Conservation (phyloP, 1,284 basidiomycete species). For the Leccinum pachyderme region DNA sequence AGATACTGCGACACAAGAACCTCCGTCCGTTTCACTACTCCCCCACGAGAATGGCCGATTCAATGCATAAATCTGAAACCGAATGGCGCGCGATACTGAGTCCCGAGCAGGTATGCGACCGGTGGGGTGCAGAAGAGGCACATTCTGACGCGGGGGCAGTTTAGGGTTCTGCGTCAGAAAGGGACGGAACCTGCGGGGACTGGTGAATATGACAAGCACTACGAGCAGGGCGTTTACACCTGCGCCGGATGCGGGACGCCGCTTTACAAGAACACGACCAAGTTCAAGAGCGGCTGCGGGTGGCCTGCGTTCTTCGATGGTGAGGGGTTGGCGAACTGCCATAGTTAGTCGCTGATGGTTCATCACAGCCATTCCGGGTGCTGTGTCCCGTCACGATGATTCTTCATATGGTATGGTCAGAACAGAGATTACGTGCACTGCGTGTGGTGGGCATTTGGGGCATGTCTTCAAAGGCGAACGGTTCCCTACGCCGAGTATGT, state of each 20-base stretch:
- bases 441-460: conserved; percentile 89
- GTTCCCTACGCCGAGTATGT: conserved; percentile 66
- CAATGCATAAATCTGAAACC: conserved; percentile 59
- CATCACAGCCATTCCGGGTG: conserved; percentile 77
- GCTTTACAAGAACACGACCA: conserved; percentile 84
- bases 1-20: not conserved
- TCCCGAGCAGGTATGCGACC: conserved; percentile 67
- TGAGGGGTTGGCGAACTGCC: conserved; percentile 28
- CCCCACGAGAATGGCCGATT: conserved; percentile 19
- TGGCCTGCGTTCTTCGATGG: conserved; percentile 98
- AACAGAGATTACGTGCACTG: conserved; percentile 78
- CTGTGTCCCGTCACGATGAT: conserved; percentile 76
- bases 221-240: conserved; percentile 65
- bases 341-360: conserved; percentile 10
- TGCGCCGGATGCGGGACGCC: conserved; percentile 72
- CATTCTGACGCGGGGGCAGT: conserved; percentile 46
- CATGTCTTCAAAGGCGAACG: conserved; percentile 95
- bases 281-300: conserved; percentile 92
- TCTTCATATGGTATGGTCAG: conserved; percentile 52
- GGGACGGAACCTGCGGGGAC: conserved; percentile 82
- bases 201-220: conserved; percentile 75
- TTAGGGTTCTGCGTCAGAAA: conserved; percentile 82
- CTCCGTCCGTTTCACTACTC: conserved; percentile 9
- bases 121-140: not conserved
- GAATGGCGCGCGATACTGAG: conserved; percentile 86